A percentile compares a stretch with the other conserved stretches of the same genome.
These are phyloP conservation scores for Hanseniaspora mollemarum DNA, from an alignment of 805 yeast genomes.

Conservation along the genomic window DNA sequence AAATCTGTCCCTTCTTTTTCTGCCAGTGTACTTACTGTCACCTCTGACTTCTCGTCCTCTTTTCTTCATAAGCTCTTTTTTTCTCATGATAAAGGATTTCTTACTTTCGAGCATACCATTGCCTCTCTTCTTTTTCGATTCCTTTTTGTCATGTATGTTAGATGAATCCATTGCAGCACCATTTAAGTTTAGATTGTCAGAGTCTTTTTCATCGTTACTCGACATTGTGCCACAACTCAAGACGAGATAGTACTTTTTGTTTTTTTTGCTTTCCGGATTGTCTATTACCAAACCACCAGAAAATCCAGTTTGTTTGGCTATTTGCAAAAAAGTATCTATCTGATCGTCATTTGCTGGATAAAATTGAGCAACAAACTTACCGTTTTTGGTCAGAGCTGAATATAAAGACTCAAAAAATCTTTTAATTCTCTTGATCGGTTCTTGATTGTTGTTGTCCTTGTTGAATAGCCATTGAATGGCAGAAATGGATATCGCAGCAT, in stretches of 20 bases:
- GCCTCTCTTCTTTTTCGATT: conserved; percentile 21
- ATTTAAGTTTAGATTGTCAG: conserved; percentile 69
- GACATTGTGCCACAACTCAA: conserved; percentile 61
- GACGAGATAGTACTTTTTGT: conserved; percentile 82
- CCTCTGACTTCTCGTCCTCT: conserved; percentile 82
- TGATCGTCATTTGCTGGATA: conserved; percentile 88
- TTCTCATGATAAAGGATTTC: conserved; percentile 73
- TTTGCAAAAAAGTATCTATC: conserved; percentile 58
- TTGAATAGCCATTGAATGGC: conserved; percentile 98
- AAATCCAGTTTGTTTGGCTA: conserved; percentile 91
- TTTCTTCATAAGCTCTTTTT: conserved; percentile 85
- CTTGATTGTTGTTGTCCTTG: conserved; percentile 72
- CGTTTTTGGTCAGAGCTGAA: conserved; percentile 80
- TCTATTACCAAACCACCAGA: conserved; percentile 92
- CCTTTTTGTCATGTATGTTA: conserved; percentile 11
- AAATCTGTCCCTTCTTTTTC: conserved; percentile 62
- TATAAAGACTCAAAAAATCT: conserved; percentile 80
- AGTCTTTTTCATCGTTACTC: conserved; percentile 61
- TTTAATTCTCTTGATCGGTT: conserved; percentile 71
- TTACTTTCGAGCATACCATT: conserved; percentile 51
- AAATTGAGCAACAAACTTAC: conserved; percentile 94
- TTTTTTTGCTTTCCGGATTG: conserved; percentile 83
- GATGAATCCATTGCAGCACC: conserved; percentile 33
- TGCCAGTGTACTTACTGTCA: conserved; percentile 85
- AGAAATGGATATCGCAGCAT: conserved; percentile 88